Evolutionary conservation across 164 flowering plant species (phyloP).

Genomic region (Aristolochia fimbriata): DNA sequence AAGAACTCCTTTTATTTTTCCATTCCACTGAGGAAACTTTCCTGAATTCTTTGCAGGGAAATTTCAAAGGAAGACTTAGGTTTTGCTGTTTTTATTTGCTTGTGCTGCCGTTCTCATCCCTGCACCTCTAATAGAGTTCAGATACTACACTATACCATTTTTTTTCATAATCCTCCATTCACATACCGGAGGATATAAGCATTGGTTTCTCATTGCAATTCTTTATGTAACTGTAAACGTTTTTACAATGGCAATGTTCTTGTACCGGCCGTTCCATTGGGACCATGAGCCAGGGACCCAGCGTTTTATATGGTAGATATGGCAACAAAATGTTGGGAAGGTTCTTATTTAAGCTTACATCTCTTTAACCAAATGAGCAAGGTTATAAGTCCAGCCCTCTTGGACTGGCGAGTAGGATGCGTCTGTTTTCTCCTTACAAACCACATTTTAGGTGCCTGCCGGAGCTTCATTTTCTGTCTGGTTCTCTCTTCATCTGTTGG

Average conservation of each 20-base stretch:
- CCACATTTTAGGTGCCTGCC: too few species aligned
- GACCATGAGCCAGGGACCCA: slow-evolving; percentile 72
- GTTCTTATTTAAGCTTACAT: background rate
- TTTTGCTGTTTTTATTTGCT: slow-evolving; percentile 52
- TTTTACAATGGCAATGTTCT: slow-evolving; percentile 76
- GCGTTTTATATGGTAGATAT: slow-evolving; percentile 72
- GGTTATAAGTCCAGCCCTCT: too few species aligned
- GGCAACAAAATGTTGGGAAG: background rate
- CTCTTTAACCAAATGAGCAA: background rate
- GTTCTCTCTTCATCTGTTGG: too few species aligned
- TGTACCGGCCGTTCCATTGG: slow-evolving; percentile 80
- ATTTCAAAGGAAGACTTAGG: slow-evolving; percentile 55
- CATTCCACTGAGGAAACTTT: background rate
- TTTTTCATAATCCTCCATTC: slow-evolving; percentile 58
- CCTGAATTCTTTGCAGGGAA: slow-evolving; percentile 40
- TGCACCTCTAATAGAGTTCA: slow-evolving; percentile 79
- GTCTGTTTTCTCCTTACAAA: too few species aligned
- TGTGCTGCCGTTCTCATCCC: slow-evolving; percentile 73
- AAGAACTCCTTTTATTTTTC: background rate
- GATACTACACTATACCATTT: slow-evolving; percentile 88
- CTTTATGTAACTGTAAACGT: slow-evolving; percentile 36
- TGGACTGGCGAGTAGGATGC: too few species aligned
- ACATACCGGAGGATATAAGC: slow-evolving; percentile 16
- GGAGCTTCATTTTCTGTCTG: too few species aligned
- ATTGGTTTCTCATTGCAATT: slow-evolving; percentile 50